phyloP scores from a whole-genome alignment of 2,329 filamentous ascomycete genomes.

The Fusarium chaquense region DNA sequence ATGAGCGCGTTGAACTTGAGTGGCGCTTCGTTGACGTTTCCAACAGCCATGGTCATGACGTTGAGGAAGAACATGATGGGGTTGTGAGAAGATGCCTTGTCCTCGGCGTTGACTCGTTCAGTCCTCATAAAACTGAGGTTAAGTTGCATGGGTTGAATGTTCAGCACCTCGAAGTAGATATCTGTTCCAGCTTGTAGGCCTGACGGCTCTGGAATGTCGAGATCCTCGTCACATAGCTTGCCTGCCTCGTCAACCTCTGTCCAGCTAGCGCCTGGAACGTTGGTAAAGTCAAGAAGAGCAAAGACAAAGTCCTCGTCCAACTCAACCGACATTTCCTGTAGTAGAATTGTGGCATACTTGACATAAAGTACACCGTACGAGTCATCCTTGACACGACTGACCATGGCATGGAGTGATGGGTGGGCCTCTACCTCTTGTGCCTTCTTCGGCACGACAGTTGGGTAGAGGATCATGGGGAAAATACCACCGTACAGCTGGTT shows the following conservation, averaged over 20 bases:
- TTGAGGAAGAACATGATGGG: slow-evolving; percentile 99
- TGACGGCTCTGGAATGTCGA: slow-evolving; percentile 93
- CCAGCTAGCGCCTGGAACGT: slow-evolving; percentile 91
- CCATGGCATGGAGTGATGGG: slow-evolving; percentile 90
- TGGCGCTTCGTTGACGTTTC: slow-evolving; percentile 98
- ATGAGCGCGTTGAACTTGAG: slow-evolving; percentile 93
- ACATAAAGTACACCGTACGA: slow-evolving; percentile 98
- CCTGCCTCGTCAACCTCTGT: slow-evolving; percentile 75
- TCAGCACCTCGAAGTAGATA: slow-evolving; percentile 97
- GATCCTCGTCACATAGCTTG: slow-evolving; percentile 86
- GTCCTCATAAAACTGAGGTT: slow-evolving; percentile 97
- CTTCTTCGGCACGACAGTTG: slow-evolving; percentile 96
- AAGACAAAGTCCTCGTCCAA: slow-evolving; percentile 99
- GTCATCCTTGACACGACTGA: slow-evolving; percentile 96
- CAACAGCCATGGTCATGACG: slow-evolving; percentile 98
- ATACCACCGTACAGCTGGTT: slow-evolving; percentile 98
- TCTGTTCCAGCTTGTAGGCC: slow-evolving; percentile 88
- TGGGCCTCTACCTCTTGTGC: slow-evolving; percentile 96
- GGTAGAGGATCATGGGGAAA: slow-evolving; percentile 97
- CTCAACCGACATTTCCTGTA: slow-evolving; percentile 98
- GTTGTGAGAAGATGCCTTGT: slow-evolving; percentile 89
- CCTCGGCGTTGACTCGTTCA: slow-evolving; percentile 94
- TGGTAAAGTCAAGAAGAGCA: slow-evolving; percentile 92
- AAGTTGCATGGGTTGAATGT: slow-evolving; percentile 97
- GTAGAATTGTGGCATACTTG: slow-evolving; percentile 93